Evolutionary conservation across 257 asterid genomes (phyloP).

Genomic region (Scutellaria minor): DNA sequence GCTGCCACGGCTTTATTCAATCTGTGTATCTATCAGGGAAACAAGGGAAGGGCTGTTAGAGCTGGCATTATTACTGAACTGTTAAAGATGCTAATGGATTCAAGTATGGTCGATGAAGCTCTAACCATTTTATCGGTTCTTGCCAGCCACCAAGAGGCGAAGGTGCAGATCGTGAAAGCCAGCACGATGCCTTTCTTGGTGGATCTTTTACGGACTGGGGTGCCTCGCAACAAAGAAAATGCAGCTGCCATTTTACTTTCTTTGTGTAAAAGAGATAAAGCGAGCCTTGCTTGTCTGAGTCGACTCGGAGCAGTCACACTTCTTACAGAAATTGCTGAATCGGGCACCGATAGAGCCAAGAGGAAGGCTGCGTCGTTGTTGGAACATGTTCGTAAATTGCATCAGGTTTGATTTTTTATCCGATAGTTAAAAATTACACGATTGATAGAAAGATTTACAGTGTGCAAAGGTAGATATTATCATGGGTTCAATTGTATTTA

Average conservation of each 20-base stretch:
- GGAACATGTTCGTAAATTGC: conserved; percentile 59
- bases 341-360: conserved; percentile 77
- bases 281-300: conserved; percentile 56
- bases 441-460: conserved; percentile 33
- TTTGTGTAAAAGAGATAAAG: conserved; percentile 62
- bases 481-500: conserved; percentile 43
- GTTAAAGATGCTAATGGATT: conserved; percentile 67
- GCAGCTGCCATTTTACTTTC: conserved; percentile 68
- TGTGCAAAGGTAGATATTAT: conserved; percentile 42
- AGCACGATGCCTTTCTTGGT: conserved; percentile 65
- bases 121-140: conserved; percentile 81
- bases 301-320: conserved; percentile 73
- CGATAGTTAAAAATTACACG: conserved; percentile 41
- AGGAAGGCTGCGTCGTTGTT: conserved; percentile 68
- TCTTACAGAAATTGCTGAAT: conserved; percentile 56
- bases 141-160: conserved; percentile 74
- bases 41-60: conserved; percentile 82
- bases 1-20: conserved; percentile 89
- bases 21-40: conserved; percentile 80
- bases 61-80: conserved; percentile 70
- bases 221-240: conserved; percentile 69
- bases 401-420: conserved; percentile 44
- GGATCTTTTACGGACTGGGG: conserved; percentile 57
- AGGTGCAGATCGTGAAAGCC: conserved; percentile 60
- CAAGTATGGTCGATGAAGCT: conserved; percentile 76